phyloP scores from a whole-genome alignment of 768 basidiomycete species.

The Piloderma croceum region DNA sequence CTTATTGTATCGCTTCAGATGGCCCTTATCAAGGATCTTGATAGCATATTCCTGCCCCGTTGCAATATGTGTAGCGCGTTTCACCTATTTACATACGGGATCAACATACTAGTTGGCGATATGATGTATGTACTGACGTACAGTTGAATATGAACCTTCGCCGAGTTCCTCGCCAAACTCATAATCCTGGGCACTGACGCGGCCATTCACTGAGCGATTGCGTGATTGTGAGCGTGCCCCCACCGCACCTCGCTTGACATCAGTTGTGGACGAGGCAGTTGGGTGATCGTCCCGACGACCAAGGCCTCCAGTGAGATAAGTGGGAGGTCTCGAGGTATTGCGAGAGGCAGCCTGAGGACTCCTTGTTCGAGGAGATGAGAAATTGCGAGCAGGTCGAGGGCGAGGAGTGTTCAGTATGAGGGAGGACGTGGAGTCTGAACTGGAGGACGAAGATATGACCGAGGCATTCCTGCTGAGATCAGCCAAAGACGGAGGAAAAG shows the following conservation, averaged over 20 bases:
- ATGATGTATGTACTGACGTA: constrained; percentile 30
- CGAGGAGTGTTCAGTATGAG: constrained; percentile 38
- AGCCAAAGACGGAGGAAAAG: constrained; percentile 33
- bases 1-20: constrained; percentile 74
- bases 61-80: constrained; percentile 44
- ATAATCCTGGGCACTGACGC: constrained; percentile 55
- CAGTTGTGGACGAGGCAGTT: no score
- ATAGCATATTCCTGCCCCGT: constrained; percentile 67
- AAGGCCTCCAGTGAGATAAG: constrained; percentile 56
- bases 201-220: constrained; percentile 42
- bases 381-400: constrained; percentile 54
- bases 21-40: constrained; percentile 80
- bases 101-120: background rate
- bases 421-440: constrained; percentile 43
- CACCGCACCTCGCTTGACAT: no score
- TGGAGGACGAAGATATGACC: constrained; percentile 64
- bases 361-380: constrained; percentile 45
- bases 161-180: constrained; percentile 70
- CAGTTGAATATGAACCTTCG: constrained; percentile 80
- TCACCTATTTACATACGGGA: constrained; percentile 40
- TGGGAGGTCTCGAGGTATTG: constrained; percentile 39
- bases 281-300: constrained; percentile 31
- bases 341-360: constrained; percentile 43
- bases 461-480: constrained; percentile 73
- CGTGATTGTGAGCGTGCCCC: constrained; percentile 34